Base-by-base conservation (phyloP, 495 filamentous ascomycete species). In the Bacidia rubella region DNA sequence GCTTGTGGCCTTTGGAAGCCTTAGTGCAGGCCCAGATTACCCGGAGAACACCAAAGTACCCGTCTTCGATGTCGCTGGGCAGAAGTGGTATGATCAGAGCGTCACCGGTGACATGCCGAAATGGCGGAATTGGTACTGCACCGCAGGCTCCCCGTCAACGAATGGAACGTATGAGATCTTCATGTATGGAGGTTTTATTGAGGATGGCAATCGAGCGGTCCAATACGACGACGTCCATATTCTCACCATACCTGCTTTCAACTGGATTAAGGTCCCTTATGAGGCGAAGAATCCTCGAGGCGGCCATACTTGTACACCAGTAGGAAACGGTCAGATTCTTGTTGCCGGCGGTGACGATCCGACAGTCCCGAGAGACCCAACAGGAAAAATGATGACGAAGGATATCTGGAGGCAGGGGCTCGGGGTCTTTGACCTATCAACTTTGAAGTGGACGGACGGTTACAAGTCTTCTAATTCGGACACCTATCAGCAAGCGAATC, bases 171-270 rank as follows among this genome's bases (percentile, higher is more conserved):
- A 54, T 29, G 59, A 61, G 47, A 57, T 61, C 4, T 60, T 60
- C 38, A 23, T 57, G 7, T 60, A 58, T 23, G 56, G 26, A 2
- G 58, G 58, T 19, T 55, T 43, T 26, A 43, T 53, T 15, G 27
- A 27, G 1, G 17, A 32, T 12, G 58, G 55, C 12, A 0, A 15
- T 2, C 22, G 11, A 1, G 29, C 58, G 12, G 24, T 53, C 11
- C 43, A 46, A 1, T 54, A 50, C 43, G 59, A 62, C 19, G 51
- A 53, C 2, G 38, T 62, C 10, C 54, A 45, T 11, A 60, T 75
- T 12, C 62, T 74, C 10, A 68, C 64, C 40, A 51, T 75, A 1
- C 72, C 71, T 0, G 70, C 69, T 17, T 75, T 74, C 40, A 54
- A 64, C 32, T 74, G 72, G 64, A 63, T 68, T 22, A 58, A 60